Conservation (phyloP, 2,329 filamentous ascomycete genomes). For the Neopestalotiopsis sp. region DNA sequence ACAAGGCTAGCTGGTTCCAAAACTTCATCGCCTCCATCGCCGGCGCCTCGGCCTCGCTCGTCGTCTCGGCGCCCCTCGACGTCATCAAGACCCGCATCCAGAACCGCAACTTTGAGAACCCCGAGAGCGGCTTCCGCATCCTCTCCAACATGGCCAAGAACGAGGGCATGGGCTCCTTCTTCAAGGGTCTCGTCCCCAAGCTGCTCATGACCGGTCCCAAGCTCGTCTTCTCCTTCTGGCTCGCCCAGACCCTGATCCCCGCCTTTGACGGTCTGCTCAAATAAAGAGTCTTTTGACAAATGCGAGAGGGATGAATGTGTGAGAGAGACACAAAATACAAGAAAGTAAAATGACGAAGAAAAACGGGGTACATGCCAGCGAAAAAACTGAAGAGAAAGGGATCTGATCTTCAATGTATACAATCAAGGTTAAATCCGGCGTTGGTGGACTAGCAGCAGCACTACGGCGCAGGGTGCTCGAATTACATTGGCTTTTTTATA, state of each 20-base stretch:
- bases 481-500: neutral
- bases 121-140: conserved; percentile 91
- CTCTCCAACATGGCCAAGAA: conserved; percentile 91
- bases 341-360: conserved; percentile 3
- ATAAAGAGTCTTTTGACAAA: conserved; percentile 30
- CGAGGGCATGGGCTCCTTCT: conserved; percentile 87
- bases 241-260: conserved; percentile 96
- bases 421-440: conserved; percentile 21
- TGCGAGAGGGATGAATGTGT: neutral
- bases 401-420: conserved; percentile 13
- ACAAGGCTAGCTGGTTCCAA: conserved; percentile 90
- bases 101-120: conserved; percentile 98
- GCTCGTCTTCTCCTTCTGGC: conserved; percentile 99
- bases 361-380: neutral
- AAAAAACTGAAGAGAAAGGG: neutral
- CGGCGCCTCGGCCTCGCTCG: conserved; percentile 90
- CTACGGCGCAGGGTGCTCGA: conserved; percentile 11
- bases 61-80: conserved; percentile 95
- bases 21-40: conserved; percentile 98
- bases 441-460: conserved; percentile 11
- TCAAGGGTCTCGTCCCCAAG: conserved; percentile 98
- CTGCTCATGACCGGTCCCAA: conserved; percentile 99
- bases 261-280: conserved; percentile 71
- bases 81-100: conserved; percentile 99
- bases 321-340: conserved; percentile 17